Evolutionary conservation across 768 basidiomycete genomes (phyloP).

Genomic region (Xerocomellus dryophilus): DNA sequence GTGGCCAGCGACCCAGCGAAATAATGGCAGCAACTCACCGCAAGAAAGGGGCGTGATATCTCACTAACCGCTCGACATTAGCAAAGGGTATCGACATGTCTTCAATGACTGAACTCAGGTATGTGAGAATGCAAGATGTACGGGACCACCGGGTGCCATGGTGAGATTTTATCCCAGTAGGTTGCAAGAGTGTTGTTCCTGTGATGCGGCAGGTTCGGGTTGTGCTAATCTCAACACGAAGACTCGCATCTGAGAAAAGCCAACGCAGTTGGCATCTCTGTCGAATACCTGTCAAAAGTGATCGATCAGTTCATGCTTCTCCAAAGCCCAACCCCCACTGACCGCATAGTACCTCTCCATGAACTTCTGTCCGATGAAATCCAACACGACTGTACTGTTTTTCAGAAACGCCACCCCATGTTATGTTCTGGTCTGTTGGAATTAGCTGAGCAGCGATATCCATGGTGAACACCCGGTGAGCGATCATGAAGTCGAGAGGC

Average conservation of each 20-base stretch:
- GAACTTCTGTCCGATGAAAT: no score
- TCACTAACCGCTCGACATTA: neutral
- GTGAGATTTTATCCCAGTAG: neutral
- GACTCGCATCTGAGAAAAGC: slow-evolving; percentile 26
- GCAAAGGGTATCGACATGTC: no score
- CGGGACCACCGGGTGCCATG: neutral
- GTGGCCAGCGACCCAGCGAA: neutral
- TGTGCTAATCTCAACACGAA: neutral
- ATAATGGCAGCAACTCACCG: no score
- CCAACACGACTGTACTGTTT: slow-evolving; percentile 10
- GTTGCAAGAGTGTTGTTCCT: slow-evolving; percentile 23
- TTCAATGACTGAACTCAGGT: neutral
- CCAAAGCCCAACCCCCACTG: neutral
- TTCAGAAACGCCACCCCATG: slow-evolving; percentile 9
- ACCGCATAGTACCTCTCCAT: neutral
- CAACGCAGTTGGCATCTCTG: slow-evolving; percentile 15
- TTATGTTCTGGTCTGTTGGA: slow-evolving; percentile 14
- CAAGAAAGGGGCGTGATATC: neutral
- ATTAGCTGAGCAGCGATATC: slow-evolving; percentile 22
- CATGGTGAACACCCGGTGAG: slow-evolving; percentile 6
- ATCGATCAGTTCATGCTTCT: neutral
- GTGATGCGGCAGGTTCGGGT: neutral
- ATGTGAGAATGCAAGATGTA: neutral
- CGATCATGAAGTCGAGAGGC: slow-evolving; percentile 15
- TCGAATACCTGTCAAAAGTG: slow-evolving; percentile 19